A percentile compares a stretch with the other conserved stretches of the same genome.
Evolutionary conservation across 139 green algal species (phyloP).

Genomic region (Trebouxia sp.): DNA sequence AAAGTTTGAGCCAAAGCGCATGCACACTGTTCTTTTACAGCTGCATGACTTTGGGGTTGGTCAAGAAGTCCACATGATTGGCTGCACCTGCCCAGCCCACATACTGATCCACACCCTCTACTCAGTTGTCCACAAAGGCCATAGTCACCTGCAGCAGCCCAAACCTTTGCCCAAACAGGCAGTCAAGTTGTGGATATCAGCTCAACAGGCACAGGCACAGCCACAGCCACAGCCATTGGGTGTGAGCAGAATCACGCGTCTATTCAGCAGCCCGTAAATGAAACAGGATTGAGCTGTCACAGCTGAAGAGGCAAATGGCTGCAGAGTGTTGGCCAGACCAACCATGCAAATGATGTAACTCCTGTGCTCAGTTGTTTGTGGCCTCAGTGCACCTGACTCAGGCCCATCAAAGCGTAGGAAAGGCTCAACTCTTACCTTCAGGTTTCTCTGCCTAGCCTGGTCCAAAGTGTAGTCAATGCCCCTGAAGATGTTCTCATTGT

Average conservation of each 20-base stretch:
- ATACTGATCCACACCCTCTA: slow-evolving; percentile 47
- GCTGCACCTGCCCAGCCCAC: slow-evolving; percentile 24
- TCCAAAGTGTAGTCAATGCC: slow-evolving; percentile 59
- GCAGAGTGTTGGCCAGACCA: neutral
- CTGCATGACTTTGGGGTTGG: slow-evolving; percentile 29
- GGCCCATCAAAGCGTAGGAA: neutral
- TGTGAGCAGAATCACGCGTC: neutral
- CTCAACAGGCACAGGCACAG: neutral
- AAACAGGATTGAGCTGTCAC: neutral
- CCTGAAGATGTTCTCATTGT: slow-evolving; percentile 53
- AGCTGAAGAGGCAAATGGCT: neutral
- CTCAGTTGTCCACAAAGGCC: slow-evolving; percentile 57
- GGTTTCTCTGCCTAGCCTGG: slow-evolving; percentile 40
- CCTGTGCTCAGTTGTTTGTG: neutral
- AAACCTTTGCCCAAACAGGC: neutral
- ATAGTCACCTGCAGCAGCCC: slow-evolving; percentile 45
- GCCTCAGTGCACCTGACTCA: neutral
- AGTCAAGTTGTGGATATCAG: neutral
- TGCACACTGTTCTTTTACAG: slow-evolving; percentile 45
- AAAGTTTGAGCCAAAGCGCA: neutral
- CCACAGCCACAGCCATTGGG: neutral
- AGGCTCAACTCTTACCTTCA: slow-evolving; percentile 38
- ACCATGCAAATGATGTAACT: neutral
- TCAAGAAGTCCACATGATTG: slow-evolving; percentile 55
- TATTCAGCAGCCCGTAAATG: neutral